Base-by-base conservation (phyloP, 2,329 filamentous ascomycete genomes). In the Aspergillus niger region DNA sequence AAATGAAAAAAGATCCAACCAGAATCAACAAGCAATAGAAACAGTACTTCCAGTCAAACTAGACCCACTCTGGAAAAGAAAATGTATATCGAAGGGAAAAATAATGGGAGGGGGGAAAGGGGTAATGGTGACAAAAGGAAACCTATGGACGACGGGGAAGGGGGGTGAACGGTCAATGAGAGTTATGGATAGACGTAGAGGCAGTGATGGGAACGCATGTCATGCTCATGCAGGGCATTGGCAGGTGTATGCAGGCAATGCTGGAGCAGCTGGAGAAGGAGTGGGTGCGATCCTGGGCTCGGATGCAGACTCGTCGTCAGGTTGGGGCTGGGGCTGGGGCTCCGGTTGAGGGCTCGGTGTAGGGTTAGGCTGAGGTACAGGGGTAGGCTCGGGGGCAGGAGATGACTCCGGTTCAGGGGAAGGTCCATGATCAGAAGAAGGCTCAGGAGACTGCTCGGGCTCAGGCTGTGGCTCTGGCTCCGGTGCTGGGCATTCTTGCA, bases 281-380 rank as follows among this genome's bases (percentile, higher is more conserved):
- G 26, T 20, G 39, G 39, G 41, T 22, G 26, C 41, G 17, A 39
- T 26, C 6, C 28, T 32, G 44, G 44, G 24, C 38, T 55, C 38
- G 62, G 30, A 58, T 11, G 49, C 65, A 63, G 63, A 47, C 44
- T n/a, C 10, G 15, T 17, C 57, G 57, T 54, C 58, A 32, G 41
- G 26, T 50, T 61, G 43, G n/a, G 54, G 49, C 49, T 63, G 49
- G 0, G 62, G 53, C 10, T 60, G 32, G 11, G 61, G 41, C 8
- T 57, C 38, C 1, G 57, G 54, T 8, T 59, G 26, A 32, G 57
- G 57, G 30, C 49, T 32, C n/a, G 50, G 20, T 5, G 30, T 13
- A 36, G 50, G 32, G 32, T n/a, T 22, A 24, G 22, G 17, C 15
- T 36, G 50, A 39, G 52, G 15, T n/a, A n/a, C 24, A 43, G 52